A percentile compares a stretch with the other conserved stretches of the same genome.
Conservation (phyloP, 2,329 filamentous ascomycete genomes). For the Colletotrichum shisoi region DNA sequence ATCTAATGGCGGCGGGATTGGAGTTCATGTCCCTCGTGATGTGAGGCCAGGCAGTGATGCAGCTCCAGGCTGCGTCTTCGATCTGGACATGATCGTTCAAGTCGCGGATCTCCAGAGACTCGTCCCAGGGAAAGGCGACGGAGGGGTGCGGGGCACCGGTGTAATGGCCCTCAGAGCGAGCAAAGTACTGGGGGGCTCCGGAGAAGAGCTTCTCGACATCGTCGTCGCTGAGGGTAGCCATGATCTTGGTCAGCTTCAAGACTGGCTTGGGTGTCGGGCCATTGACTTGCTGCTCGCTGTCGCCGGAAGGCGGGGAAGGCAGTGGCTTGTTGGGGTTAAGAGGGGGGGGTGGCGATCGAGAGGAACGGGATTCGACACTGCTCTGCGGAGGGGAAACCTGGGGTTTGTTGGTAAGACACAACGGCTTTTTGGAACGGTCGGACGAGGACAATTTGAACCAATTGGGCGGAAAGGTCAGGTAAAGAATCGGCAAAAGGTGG, state of each 20-base stretch:
- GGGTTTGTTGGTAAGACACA: constrained; percentile 39
- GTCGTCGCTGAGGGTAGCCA: constrained; percentile 64
- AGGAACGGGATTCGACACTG: constrained; percentile 39
- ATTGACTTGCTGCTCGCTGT: constrained; percentile 53
- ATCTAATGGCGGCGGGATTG: constrained; percentile 54
- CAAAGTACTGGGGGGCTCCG: constrained; percentile 76
- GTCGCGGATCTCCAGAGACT: constrained; percentile 67
- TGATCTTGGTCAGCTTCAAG: constrained; percentile 65
- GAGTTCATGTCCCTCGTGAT: constrained; percentile 61
- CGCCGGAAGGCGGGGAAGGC: constrained; percentile 60
- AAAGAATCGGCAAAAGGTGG: background rate
- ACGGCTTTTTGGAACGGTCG: constrained; percentile 38
- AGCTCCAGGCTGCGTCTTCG: constrained; percentile 69
- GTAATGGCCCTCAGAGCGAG: constrained; percentile 66
- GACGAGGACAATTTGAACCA: constrained; percentile 18
- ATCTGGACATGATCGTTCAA: constrained; percentile 71
- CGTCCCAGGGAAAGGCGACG: constrained; percentile 73
- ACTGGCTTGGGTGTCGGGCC: constrained; percentile 53
- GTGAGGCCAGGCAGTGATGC: constrained; percentile 69
- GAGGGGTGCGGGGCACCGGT: constrained; percentile 68
- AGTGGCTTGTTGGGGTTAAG: constrained; percentile 65
- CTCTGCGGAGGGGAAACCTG: constrained; percentile 39
- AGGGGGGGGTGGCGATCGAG: constrained; percentile 46
- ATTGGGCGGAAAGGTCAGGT: constrained; percentile 12
- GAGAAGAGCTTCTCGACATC: constrained; percentile 76